These are phyloP conservation scores for Daldinia eschscholtzii DNA, from an alignment of 2,329 filamentous ascomycete species.

Conservation along the genomic window DNA sequence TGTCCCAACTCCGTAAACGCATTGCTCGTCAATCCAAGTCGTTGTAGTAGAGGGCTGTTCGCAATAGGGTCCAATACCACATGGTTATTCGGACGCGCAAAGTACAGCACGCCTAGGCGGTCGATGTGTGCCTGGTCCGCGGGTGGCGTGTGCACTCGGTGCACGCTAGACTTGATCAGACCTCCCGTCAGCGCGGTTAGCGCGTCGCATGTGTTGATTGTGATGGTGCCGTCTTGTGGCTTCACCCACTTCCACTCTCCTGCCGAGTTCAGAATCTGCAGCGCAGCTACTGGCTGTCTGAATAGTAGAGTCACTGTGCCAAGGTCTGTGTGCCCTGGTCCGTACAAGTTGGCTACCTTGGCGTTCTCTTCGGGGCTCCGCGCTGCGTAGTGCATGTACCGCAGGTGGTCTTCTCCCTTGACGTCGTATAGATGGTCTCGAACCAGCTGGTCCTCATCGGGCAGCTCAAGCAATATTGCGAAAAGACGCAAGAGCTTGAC, in stretches of 20 bases:
- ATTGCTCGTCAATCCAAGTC: constrained; percentile 55
- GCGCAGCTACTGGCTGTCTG: constrained; percentile 65
- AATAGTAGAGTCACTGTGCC: constrained; percentile 68
- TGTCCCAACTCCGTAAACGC: constrained; percentile 57
- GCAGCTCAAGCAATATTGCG: constrained; percentile 70
- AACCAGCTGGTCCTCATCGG: constrained; percentile 66
- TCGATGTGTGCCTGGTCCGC: constrained; percentile 46
- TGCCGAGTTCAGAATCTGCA: constrained; percentile 63
- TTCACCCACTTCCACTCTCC: constrained; percentile 61
- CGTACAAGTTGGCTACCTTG: constrained; percentile 56
- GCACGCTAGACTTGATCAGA: constrained; percentile 55
- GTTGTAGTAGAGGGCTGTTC: constrained; percentile 55
- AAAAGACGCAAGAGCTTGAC: constrained; percentile 70
- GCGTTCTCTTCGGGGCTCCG: constrained; percentile 56
- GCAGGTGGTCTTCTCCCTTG: constrained; percentile 71
- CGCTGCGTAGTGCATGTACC: constrained; percentile 69
- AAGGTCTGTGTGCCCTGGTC: constrained; percentile 65
- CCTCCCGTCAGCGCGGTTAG: constrained; percentile 62
- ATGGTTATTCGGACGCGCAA: constrained; percentile 56
- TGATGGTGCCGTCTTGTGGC: constrained; percentile 61
- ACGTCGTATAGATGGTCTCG: constrained; percentile 69
- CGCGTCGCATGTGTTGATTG: constrained; percentile 62
- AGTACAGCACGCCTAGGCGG: constrained; percentile 46
- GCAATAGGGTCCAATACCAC: constrained; percentile 55
- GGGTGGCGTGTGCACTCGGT: constrained; percentile 50